Evolutionary conservation across 2,329 filamentous ascomycete genomes (phyloP).

Genomic region (Venturia carpophila): DNA sequence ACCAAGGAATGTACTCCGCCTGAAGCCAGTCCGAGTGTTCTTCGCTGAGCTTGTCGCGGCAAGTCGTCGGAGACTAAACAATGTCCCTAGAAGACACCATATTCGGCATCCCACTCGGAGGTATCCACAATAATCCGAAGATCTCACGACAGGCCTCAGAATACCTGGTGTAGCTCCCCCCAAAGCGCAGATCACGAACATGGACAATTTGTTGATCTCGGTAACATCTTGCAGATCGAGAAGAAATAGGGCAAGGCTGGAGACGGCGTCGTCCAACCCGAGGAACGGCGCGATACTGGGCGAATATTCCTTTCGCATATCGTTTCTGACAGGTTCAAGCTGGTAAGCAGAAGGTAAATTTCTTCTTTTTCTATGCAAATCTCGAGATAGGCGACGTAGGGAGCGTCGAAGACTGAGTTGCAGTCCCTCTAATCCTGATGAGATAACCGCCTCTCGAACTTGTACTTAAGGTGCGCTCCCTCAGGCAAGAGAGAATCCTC

Average conservation of each 20-base stretch:
- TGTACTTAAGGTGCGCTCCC: not conserved
- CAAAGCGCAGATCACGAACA: not conserved
- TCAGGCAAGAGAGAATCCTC: not conserved
- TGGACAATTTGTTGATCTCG: not conserved
- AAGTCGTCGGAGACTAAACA: not conserved
- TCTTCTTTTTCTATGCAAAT: not conserved
- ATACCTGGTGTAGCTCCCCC: not conserved
- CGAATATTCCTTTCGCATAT: not conserved
- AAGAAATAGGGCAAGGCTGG: not conserved
- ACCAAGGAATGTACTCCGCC: not conserved
- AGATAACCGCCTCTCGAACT: not conserved
- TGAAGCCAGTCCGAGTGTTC: not conserved
- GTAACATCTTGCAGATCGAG: not conserved
- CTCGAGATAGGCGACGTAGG: not conserved
- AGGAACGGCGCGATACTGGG: not conserved
- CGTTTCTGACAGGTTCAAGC: not conserved
- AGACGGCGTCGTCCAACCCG: not conserved
- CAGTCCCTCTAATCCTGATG: not conserved
- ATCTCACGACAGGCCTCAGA: not conserved
- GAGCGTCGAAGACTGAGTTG: not conserved
- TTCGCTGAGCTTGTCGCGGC: not conserved
- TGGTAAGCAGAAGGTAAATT: not conserved
- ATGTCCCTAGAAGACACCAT: not conserved
- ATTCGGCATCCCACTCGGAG: not conserved
- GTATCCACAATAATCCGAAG: constrained; percentile 2